Evolutionary conservation across 2,329 filamentous ascomycete species (phyloP).

Genomic region (Daldinia eschscholtzii): DNA sequence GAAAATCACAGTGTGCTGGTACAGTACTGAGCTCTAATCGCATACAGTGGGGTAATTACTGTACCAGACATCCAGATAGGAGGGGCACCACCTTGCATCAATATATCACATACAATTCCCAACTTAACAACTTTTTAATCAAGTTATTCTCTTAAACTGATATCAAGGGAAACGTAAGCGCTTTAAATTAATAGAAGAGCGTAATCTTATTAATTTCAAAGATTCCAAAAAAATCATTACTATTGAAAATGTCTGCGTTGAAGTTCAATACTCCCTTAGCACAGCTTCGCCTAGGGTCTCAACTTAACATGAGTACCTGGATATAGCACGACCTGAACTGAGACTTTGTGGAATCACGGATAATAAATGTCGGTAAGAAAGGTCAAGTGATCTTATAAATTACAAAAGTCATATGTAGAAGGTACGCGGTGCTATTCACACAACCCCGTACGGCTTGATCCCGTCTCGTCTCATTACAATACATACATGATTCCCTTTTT

Average conservation of each 20-base stretch:
- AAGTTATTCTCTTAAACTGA: background rate
- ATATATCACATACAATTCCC: background rate
- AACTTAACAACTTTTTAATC: background rate
- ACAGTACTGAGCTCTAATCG: background rate
- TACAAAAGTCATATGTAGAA: conserved; percentile 28
- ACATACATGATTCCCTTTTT: conserved; percentile 5
- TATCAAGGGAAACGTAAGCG: background rate
- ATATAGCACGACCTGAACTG: conserved; percentile 17
- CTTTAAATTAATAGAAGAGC: background rate
- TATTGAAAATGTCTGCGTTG: background rate
- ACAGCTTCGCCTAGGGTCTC: conserved; percentile 17
- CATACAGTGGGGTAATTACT: background rate
- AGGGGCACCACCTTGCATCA: background rate
- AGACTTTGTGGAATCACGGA: conserved; percentile 19
- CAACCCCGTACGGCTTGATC: background rate
- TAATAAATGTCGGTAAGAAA: conserved; percentile 15
- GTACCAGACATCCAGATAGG: background rate
- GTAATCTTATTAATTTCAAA: background rate
- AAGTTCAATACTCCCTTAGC: background rate
- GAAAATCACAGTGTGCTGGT: conserved; percentile 29
- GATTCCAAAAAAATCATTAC: background rate
- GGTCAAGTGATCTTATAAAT: conserved; percentile 41
- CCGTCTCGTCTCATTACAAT: conserved; percentile 16
- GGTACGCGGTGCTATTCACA: background rate
- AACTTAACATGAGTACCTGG: conserved; percentile 6